Base-by-base conservation (phyloP, 192 early-diverging fungal genomes). In the Geosiphon pyriformis region DNA sequence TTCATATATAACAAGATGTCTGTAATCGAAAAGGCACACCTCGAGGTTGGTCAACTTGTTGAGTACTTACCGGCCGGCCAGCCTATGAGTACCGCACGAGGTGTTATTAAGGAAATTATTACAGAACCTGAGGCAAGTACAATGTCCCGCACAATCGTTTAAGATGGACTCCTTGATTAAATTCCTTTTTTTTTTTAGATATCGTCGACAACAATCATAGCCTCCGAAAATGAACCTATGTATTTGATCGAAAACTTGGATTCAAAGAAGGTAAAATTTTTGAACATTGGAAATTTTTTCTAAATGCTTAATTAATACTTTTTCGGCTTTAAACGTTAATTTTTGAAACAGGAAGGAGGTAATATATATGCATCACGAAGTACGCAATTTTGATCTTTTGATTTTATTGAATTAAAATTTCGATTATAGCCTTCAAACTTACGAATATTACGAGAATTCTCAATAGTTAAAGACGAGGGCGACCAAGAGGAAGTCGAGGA, bases 61-160 rank as follows among this genome's bases (percentile, higher is more conserved):
- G 18, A 17, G 27, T 64, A 64, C 17, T 49, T 33, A 33, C 61
- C 61, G 0, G 61, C 51, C 32, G 61, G 61, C 18, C 48, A 49
- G 6, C 11, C 23, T 18, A 18, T n/a, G 26, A 34, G 31, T 27
- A 8, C 30, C 31, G 51, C 48, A 18, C 48, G 51, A 52, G 61
- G 61, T n/a, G 27, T 64, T 18, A 30, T 64, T 23, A 64, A 64
- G 32, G 48, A 64, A 32, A 51, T 64, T 52, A 17, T 64, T 31
- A 64, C 49, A 22, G 35, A 64, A 11, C 48, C 61, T 17, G 61
- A 64, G 29, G 61, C 51, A 52, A 31, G 18, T 63, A 17, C 27
- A 50, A 17, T 7, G 7, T 0, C 4, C 3, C 25, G 53, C 2
- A 20, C n/a, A 55, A 12, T 54, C 20, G 4, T 54, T 54, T 54